Evolutionary conservation across 306 rosid species (phyloP).

Genomic region (Abrus precatorius): DNA sequence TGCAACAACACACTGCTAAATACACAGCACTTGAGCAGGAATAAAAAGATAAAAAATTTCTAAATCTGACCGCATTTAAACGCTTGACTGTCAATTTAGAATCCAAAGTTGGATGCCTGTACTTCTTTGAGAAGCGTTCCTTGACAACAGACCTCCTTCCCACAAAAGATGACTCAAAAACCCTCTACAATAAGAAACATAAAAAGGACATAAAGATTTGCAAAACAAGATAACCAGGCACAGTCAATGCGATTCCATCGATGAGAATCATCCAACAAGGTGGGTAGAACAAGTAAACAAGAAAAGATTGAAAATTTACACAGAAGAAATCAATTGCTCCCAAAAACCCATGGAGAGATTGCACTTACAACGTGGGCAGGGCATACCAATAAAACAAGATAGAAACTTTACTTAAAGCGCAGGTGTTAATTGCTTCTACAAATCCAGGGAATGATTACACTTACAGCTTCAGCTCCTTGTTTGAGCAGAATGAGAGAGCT

Average conservation of each 20-base stretch:
- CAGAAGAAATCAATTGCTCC: neutral
- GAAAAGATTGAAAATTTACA: conserved; percentile 1
- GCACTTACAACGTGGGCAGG: neutral
- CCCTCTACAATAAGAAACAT: conserved; percentile 61
- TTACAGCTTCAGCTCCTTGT: conserved; percentile 60
- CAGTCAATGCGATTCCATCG: neutral
- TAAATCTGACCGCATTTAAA: conserved; percentile 69
- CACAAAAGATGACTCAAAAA: conserved; percentile 78
- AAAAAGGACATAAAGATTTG: conserved; percentile 25
- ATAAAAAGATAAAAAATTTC: neutral
- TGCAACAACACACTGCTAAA: conserved; percentile 9
- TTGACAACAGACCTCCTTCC: conserved; percentile 85
- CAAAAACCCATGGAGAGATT: neutral
- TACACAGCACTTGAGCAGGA: neutral
- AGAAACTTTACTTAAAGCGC: neutral
- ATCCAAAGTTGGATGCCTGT: conserved; percentile 92
- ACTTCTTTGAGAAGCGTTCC: conserved; percentile 93
- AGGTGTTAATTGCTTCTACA: conserved; percentile 8
- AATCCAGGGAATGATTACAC: conserved; percentile 25
- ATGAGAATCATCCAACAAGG: conserved; percentile 2
- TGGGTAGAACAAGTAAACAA: neutral
- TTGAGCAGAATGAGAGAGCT: conserved; percentile 45
- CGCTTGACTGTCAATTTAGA: conserved; percentile 86
- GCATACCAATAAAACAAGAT: conserved; percentile 12
- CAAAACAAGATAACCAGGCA: neutral